Evolutionary conservation across 2,329 filamentous ascomycete species (phyloP).

Genomic region (Catunica adiposa): DNA sequence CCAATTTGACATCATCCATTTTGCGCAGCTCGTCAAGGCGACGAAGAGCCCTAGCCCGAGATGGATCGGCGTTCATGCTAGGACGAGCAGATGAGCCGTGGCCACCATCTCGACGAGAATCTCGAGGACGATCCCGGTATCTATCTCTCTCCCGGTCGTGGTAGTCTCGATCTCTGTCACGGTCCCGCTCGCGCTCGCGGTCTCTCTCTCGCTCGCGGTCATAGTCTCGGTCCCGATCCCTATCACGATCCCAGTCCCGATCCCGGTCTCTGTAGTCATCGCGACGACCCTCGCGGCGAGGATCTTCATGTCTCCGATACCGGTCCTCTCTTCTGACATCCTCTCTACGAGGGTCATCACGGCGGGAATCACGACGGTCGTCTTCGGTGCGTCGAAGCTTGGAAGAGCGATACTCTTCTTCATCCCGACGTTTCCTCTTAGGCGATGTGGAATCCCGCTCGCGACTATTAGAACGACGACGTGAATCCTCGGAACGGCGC

Average conservation of each 20-base stretch:
- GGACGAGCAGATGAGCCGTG: conserved; percentile 44
- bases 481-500: conserved; percentile 31
- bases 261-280: conserved; percentile 22
- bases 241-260: conserved; percentile 17
- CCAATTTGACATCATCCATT: conserved; percentile 27
- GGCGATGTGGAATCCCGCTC: conserved; percentile 21
- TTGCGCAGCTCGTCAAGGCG: conserved; percentile 28
- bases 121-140: conserved; percentile 18
- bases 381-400: conserved; percentile 29
- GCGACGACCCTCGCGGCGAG: conserved; percentile 19
- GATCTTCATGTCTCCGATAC: conserved; percentile 17
- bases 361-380: conserved; percentile 21
- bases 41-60: conserved; percentile 25
- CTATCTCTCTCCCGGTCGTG: conserved; percentile 4
- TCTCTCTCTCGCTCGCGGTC: conserved; percentile 18
- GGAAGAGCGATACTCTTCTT: conserved; percentile 22
- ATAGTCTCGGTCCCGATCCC: conserved; percentile 16
- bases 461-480: conserved; percentile 19
- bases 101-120: conserved; percentile 24
- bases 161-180: conserved; percentile 17
- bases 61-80: conserved; percentile 21
- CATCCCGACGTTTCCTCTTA: conserved; percentile 15
- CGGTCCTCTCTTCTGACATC: conserved; percentile 14
- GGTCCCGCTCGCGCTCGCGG: conserved; percentile 16
- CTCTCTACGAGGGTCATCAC: conserved; percentile 14